Percentiles rank a stretch among this genome's conserved stretches.
phyloP scores from a whole-genome alignment of 371 early-diverging fungal species.

The Dichotomocladium elegans region DNA sequence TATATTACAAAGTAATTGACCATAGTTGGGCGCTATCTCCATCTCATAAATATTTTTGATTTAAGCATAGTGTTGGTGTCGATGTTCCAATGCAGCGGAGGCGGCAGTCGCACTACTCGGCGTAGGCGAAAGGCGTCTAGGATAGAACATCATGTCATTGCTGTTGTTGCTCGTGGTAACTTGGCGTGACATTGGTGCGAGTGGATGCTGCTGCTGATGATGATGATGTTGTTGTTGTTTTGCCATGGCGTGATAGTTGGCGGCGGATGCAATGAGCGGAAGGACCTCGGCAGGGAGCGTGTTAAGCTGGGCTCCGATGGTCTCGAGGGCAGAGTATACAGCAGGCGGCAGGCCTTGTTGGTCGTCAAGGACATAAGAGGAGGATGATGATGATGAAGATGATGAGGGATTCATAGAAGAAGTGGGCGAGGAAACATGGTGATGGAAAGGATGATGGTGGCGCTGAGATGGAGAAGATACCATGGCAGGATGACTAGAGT shows the following conservation, averaged over 20 bases:
- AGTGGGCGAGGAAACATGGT: not conserved
- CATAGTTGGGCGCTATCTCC: too few relatives aligned
- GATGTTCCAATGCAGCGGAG: too few relatives aligned
- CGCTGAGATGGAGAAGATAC: too few relatives aligned
- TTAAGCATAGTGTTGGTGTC: too few relatives aligned
- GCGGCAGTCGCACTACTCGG: too few relatives aligned
- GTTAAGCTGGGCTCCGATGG: conserved; percentile 14
- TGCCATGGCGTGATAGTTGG: conserved; percentile 3
- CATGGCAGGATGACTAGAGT: too few relatives aligned
- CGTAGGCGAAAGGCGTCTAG: too few relatives aligned
- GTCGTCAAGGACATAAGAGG: not conserved
- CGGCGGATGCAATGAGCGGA: conserved; percentile 18
- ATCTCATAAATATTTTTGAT: too few relatives aligned
- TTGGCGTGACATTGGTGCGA: not conserved
- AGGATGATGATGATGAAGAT: not conserved
- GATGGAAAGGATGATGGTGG: too few relatives aligned
- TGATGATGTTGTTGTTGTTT: conserved; percentile 13
- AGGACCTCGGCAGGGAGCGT: conserved; percentile 11
- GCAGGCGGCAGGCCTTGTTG: conserved; percentile 6
- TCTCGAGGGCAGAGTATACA: conserved; percentile 9
- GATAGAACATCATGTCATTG: too few relatives aligned
- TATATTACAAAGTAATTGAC: too few relatives aligned
- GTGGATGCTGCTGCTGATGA: conserved; percentile 10
- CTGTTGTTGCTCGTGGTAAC: too few relatives aligned
- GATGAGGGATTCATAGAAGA: not conserved